Percentiles rank a stretch among this genome's conserved stretches.
Conservation (phyloP, 345 rosid species). For the Aethionema arabicum region DNA sequence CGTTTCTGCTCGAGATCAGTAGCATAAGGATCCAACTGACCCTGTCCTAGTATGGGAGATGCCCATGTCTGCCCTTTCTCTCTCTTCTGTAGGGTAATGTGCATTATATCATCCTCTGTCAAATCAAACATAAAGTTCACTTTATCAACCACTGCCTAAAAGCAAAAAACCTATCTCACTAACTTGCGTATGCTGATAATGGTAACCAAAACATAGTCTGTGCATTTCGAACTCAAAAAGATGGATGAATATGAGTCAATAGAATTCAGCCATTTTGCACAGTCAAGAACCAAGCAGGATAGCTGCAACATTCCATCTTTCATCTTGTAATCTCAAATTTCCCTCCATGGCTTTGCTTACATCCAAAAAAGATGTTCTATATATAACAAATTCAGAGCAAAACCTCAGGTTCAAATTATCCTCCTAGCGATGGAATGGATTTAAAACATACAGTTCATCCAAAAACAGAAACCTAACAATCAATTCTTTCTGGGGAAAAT, state of each 20-base stretch:
- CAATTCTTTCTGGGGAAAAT: background rate
- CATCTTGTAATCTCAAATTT: background rate
- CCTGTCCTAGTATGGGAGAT: constrained; percentile 78
- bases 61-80: constrained; percentile 92
- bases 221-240: background rate
- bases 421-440: background rate
- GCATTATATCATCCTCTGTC: constrained; percentile 84
- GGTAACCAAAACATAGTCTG: background rate
- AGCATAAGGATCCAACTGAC: constrained; percentile 66
- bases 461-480: background rate
- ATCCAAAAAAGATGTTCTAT: background rate
- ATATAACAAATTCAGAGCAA: background rate
- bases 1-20: constrained; percentile 84
- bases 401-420: background rate
- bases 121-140: constrained; percentile 17
- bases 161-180: background rate
- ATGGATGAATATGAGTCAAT: background rate
- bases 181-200: background rate
- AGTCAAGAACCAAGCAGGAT: constrained; percentile 9
- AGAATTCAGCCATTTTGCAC: background rate
- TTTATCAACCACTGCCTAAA: background rate
- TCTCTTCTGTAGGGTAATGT: constrained; percentile 82
- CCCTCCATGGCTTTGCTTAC: background rate
- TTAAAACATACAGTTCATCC: background rate
- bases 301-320: constrained; percentile 2